Evolutionary conservation across 31 red algal species (phyloP).

Genomic region (Asparagopsis taxiformis): DNA sequence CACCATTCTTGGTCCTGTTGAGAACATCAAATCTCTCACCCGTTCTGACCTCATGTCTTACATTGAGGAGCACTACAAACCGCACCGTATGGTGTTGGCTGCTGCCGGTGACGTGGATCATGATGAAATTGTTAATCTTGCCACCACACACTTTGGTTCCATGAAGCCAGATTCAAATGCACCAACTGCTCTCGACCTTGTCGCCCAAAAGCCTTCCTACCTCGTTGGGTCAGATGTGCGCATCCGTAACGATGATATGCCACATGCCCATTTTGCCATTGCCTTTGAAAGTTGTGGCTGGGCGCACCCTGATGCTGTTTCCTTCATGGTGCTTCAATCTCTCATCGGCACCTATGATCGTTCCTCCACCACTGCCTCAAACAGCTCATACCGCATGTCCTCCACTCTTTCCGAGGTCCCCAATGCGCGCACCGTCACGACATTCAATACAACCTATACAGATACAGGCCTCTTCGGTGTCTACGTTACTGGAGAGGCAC

Average conservation of each 20-base stretch:
- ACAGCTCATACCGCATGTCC: conserved; percentile 76
- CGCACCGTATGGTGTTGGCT: conserved; percentile 96
- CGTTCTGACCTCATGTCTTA: conserved; percentile 81
- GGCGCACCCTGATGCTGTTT: conserved; percentile 94
- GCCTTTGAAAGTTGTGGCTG: conserved; percentile 98
- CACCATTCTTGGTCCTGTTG: conserved; percentile 92
- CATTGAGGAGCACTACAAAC: conserved; percentile 90
- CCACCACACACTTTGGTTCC: conserved; percentile 82
- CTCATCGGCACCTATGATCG: conserved; percentile 94
- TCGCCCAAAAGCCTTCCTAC: conserved; percentile 83
- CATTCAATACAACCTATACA: conserved; percentile 98
- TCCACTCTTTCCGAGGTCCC: conserved; percentile 40
- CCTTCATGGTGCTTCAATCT: conserved; percentile 98
- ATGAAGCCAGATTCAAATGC: conserved; percentile 65
- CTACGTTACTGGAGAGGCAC: conserved; percentile 78
- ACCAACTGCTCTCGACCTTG: conserved; percentile 62
- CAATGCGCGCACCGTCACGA: conserved; percentile 55
- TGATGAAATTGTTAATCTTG: conserved; percentile 74
- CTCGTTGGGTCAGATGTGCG: conserved; percentile 97
- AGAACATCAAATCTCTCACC: conserved; percentile 89
- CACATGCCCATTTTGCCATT: conserved; percentile 86
- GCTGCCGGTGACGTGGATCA: conserved; percentile 96
- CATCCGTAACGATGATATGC: conserved; percentile 95
- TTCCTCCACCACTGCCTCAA: conserved; percentile 67
- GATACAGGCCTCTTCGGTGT: conserved; percentile 97